Conservation (phyloP, 2,329 filamentous ascomycete genomes). For the Lojkania enalia region DNA sequence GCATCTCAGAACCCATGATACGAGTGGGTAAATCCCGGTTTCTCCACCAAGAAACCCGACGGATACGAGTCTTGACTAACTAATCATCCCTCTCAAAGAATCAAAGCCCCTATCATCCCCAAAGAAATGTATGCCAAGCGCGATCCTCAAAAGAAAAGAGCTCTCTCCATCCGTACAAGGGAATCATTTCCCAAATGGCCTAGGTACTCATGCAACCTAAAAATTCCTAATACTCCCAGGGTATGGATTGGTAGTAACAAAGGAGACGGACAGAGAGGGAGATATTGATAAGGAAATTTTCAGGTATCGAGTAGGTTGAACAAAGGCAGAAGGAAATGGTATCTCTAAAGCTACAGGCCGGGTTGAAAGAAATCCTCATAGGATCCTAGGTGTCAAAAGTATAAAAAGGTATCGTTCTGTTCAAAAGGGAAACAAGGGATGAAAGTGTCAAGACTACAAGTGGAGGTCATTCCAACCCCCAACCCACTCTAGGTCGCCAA, state of each 20-base stretch:
- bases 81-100: conserved; percentile 41
- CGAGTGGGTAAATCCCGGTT: conserved; percentile 46
- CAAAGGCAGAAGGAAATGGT: conserved; percentile 41
- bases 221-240: conserved; percentile 22
- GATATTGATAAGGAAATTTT: conserved; percentile 11
- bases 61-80: conserved; percentile 49
- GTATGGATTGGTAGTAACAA: not conserved
- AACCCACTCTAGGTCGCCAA: conserved; percentile 90
- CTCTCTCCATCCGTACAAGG: conserved; percentile 26
- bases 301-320: conserved; percentile 16
- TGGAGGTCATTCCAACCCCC: conserved; percentile 81
- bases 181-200: conserved; percentile 4
- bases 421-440: conserved; percentile 35
- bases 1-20: conserved; percentile 12
- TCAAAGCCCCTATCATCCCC: conserved; percentile 9
- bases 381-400: conserved; percentile 25
- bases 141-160: conserved; percentile 17
- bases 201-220: conserved; percentile 14
- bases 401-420: conserved; percentile 11
- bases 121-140: too few species aligned
- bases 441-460: conserved; percentile 56
- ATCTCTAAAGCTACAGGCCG: conserved; percentile 46
- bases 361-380: conserved; percentile 19
- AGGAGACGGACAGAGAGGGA: not conserved
- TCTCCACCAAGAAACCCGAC: conserved; percentile 30